A percentile compares a stretch with the other conserved stretches of the same genome.
These are phyloP conservation scores for Quercus bicolor DNA, from an alignment of 306 rosid species.

Conservation along the genomic window DNA sequence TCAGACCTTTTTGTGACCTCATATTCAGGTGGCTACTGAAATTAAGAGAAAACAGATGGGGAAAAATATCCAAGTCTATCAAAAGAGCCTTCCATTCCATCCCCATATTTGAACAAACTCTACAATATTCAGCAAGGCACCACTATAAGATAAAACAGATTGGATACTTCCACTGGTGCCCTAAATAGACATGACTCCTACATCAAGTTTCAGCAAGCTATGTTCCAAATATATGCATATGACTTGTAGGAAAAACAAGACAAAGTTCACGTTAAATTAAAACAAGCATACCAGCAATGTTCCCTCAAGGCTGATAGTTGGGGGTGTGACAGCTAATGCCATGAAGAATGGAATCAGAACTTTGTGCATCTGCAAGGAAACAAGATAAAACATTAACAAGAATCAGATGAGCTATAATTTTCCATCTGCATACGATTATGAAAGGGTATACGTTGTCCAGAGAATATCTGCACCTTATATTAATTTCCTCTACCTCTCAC, in stretches of 20 bases:
- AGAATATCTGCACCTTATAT: not conserved
- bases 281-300: slow-evolving; percentile 72
- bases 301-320: slow-evolving; percentile 86
- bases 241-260: not conserved
- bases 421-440: not conserved
- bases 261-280: not conserved
- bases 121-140: too few species aligned
- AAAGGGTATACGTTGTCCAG: not conserved
- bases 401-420: not conserved
- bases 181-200: not conserved
- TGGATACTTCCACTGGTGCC: not conserved
- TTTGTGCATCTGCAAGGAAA: slow-evolving; percentile 69
- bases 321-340: slow-evolving; percentile 69
- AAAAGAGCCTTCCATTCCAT: too few species aligned
- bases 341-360: slow-evolving; percentile 77
- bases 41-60: too few species aligned
- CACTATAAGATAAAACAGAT: too few species aligned
- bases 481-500: not conserved
- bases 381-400: slow-evolving; percentile 1
- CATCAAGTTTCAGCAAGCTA: not conserved
- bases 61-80: too few species aligned
- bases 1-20: too few species aligned
- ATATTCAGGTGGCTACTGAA: too few species aligned
- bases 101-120: too few species aligned
- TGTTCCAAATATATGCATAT: not conserved